These are phyloP conservation scores for Ceratocystis huliohia DNA, from an alignment of 2,329 filamentous ascomycete species.

Conservation along the genomic window DNA sequence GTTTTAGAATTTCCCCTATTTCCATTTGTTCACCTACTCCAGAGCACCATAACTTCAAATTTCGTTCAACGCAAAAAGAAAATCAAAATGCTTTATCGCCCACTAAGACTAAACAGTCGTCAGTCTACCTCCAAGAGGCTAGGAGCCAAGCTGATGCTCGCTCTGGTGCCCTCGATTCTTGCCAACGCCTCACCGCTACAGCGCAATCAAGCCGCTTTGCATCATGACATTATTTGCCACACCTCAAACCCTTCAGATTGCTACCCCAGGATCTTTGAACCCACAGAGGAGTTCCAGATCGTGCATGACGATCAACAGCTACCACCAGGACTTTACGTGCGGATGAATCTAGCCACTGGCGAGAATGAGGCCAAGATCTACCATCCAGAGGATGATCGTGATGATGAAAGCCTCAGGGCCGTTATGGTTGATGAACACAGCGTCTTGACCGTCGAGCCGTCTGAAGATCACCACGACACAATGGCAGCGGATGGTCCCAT, in stretches of 20 bases:
- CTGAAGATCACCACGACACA: slow-evolving; percentile 28
- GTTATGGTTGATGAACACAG: slow-evolving; percentile 36
- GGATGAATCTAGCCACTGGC: slow-evolving; percentile 51
- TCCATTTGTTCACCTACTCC: neutral
- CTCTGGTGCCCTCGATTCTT: slow-evolving; percentile 13
- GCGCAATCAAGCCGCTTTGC: neutral
- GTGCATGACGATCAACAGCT: slow-evolving; percentile 53
- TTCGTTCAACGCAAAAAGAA: neutral
- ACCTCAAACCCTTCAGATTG: slow-evolving; percentile 47
- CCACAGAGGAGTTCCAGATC: slow-evolving; percentile 51
- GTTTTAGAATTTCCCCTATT: no score
- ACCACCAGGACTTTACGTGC: slow-evolving; percentile 52
- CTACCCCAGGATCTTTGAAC: slow-evolving; percentile 51
- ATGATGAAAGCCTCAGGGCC: slow-evolving; percentile 37
- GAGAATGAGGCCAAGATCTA: slow-evolving; percentile 54
- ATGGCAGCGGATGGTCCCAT: slow-evolving; percentile 39
- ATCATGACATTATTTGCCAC: slow-evolving; percentile 51
- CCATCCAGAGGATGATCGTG: slow-evolving; percentile 38
- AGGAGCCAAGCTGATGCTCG: neutral
- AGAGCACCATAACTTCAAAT: neutral
- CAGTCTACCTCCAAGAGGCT: neutral
- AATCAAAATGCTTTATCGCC: slow-evolving; percentile 3
- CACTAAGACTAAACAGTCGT: neutral
- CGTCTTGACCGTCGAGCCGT: slow-evolving; percentile 39
- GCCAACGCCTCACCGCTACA: slow-evolving; percentile 10